Conservation (phyloP, 306 rosid genomes). For the Prunus dulcis region DNA sequence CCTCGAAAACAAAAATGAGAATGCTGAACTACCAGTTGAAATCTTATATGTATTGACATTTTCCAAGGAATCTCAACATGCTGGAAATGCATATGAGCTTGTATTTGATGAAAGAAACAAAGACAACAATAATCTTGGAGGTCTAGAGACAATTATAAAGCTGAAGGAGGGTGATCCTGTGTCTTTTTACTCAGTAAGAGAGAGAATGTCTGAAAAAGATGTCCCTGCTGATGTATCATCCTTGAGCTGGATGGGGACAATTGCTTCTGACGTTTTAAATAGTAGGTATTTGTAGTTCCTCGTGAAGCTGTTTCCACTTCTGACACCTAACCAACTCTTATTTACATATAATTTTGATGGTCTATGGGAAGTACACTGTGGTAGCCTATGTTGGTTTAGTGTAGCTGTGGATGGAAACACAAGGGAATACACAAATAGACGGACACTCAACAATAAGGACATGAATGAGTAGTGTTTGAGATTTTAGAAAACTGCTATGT, state of each 20-base stretch:
- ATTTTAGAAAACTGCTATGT: not conserved
- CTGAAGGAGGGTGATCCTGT: constrained; percentile 59
- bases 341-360: not conserved
- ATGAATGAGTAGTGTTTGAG: not conserved
- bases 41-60: constrained; percentile 52
- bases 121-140: constrained; percentile 27
- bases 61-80: constrained; percentile 44
- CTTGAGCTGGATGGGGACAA: constrained; percentile 71
- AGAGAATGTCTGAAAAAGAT: constrained; percentile 39
- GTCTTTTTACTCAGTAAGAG: constrained; percentile 49
- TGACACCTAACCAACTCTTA: not conserved
- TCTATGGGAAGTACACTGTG: not conserved
- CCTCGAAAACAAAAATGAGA: constrained; percentile 39
- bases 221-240: constrained; percentile 55
- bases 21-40: constrained; percentile 30
- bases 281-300: constrained; percentile 53
- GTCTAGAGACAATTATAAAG: constrained; percentile 44
- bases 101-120: constrained; percentile 46
- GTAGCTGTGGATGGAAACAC: not conserved
- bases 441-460: not conserved
- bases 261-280: constrained; percentile 63
- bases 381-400: not conserved
- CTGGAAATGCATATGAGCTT: constrained; percentile 57
- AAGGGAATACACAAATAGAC: not conserved
- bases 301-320: not conserved